Evolutionary conservation across 164 flowering plant genomes (phyloP).

Genomic region (Brasenia schreberi): DNA sequence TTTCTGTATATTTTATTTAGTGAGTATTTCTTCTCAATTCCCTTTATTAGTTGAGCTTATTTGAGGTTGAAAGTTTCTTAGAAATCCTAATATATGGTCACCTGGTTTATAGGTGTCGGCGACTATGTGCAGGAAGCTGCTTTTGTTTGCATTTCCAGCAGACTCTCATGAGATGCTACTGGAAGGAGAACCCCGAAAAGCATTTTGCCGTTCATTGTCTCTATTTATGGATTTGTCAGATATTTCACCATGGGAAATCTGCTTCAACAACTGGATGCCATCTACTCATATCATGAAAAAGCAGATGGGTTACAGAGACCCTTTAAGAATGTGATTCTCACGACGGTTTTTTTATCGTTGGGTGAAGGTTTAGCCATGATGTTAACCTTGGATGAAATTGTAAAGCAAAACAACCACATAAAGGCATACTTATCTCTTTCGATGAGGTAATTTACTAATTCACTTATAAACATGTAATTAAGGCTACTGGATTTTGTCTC

Average conservation of each 20-base stretch:
- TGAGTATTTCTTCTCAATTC: no score
- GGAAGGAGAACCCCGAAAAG: slow-evolving; percentile 23
- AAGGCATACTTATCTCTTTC: slow-evolving; percentile 16
- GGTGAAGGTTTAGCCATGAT: slow-evolving; percentile 20
- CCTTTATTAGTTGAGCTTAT: no score
- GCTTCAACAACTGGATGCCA: slow-evolving; percentile 19
- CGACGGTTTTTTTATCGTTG: slow-evolving; percentile 7
- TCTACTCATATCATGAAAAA: slow-evolving; percentile 12
- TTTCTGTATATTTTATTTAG: no score
- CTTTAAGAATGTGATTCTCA: slow-evolving; percentile 7
- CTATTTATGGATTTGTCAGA: slow-evolving; percentile 20
- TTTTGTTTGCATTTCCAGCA: slow-evolving; percentile 17
- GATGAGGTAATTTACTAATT: slow-evolving; percentile 7
- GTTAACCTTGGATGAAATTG: slow-evolving; percentile 17
- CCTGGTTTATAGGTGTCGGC: slow-evolving; percentile 10
- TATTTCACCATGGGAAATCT: slow-evolving; percentile 14
- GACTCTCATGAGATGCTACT: slow-evolving; percentile 16
- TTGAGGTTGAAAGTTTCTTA: no score
- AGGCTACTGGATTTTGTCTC: no score
- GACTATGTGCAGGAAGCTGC: slow-evolving; percentile 12
- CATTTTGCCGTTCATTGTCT: slow-evolving; percentile 17
- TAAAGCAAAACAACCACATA: slow-evolving; percentile 12
- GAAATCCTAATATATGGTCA: neutral
- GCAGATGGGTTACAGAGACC: slow-evolving; percentile 10
- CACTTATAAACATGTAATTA: neutral